These are phyloP conservation scores for Aureobasidium sp. DNA, from an alignment of 2,329 filamentous ascomycete species.

Conservation along the genomic window DNA sequence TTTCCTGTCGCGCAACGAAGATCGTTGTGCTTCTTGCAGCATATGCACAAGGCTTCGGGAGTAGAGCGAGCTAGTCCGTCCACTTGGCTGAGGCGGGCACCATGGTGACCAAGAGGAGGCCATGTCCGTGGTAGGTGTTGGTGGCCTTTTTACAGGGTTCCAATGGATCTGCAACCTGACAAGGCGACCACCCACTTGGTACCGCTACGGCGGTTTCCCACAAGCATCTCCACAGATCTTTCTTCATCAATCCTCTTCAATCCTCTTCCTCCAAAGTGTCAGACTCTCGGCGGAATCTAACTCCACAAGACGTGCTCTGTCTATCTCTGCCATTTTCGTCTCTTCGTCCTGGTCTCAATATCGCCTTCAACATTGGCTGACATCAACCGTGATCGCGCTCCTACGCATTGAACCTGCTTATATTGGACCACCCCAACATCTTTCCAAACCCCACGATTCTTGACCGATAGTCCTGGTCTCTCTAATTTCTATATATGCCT, in stretches of 20 bases:
- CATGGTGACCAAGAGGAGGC: neutral
- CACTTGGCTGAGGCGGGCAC: neutral
- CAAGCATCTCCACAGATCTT: conserved; percentile 4
- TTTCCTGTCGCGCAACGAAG: neutral
- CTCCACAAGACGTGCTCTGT: neutral
- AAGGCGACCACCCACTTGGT: neutral
- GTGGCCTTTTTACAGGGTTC: neutral
- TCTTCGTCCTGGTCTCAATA: neutral
- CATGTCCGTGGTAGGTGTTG: conserved; percentile 3
- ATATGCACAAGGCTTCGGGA: neutral
- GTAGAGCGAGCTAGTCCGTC: neutral
- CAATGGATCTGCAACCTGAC: conserved; percentile 5
- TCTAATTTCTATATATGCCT: neutral
- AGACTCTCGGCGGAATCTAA: neutral
- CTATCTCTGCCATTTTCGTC: neutral
- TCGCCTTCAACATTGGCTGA: neutral
- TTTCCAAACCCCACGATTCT: neutral
- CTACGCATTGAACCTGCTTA: neutral
- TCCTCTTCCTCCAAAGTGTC: neutral
- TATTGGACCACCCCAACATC: conserved; percentile 8
- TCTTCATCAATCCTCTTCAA: neutral
- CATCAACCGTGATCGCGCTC: neutral
- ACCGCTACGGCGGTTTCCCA: neutral
- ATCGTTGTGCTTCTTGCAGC: neutral
- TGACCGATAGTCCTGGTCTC: neutral